These are phyloP conservation scores for Platismatia glauca DNA, from an alignment of 495 filamentous ascomycete genomes.

Conservation along the genomic window DNA sequence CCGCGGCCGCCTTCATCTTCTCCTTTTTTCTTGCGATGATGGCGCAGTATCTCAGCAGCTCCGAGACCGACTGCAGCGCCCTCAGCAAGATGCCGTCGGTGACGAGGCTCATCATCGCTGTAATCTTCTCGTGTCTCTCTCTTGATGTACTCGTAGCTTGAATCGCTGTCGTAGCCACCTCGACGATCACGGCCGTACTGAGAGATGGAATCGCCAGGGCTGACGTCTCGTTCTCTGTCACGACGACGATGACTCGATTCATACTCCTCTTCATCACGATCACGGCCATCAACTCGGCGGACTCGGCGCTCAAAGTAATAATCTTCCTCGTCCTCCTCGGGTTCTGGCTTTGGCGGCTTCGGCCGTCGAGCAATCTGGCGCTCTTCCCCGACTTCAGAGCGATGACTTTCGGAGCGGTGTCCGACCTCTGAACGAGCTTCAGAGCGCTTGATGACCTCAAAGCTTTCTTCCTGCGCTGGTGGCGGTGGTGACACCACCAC, in stretches of 20 bases:
- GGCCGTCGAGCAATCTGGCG: conserved; percentile 37
- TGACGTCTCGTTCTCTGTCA: conserved; percentile 46
- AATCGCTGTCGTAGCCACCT: conserved; percentile 50
- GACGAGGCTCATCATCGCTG: conserved; percentile 50
- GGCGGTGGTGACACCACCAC: conserved; percentile 47
- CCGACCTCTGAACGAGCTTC: conserved; percentile 29
- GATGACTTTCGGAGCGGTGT: background rate
- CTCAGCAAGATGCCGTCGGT: conserved; percentile 74
- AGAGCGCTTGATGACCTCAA: conserved; percentile 59
- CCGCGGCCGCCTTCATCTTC: conserved; percentile 48
- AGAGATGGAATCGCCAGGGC: conserved; percentile 51
- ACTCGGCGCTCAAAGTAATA: conserved; percentile 25
- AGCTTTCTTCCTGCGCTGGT: conserved; percentile 50
- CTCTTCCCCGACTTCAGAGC: conserved; percentile 27
- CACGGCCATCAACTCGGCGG: conserved; percentile 31
- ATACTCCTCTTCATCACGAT: conserved; percentile 45
- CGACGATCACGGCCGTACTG: conserved; percentile 35
- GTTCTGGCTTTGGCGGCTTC: conserved; percentile 13
- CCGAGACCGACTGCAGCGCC: conserved; percentile 75
- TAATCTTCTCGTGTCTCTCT: conserved; percentile 38
- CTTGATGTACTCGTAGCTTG: conserved; percentile 52
- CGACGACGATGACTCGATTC: conserved; percentile 39
- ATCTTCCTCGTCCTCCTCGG: conserved; percentile 31
- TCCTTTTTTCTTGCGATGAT: conserved; percentile 55
- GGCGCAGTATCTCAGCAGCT: conserved; percentile 61